phyloP scores from a whole-genome alignment of 306 rosid species.

The Rosa multiflora region DNA sequence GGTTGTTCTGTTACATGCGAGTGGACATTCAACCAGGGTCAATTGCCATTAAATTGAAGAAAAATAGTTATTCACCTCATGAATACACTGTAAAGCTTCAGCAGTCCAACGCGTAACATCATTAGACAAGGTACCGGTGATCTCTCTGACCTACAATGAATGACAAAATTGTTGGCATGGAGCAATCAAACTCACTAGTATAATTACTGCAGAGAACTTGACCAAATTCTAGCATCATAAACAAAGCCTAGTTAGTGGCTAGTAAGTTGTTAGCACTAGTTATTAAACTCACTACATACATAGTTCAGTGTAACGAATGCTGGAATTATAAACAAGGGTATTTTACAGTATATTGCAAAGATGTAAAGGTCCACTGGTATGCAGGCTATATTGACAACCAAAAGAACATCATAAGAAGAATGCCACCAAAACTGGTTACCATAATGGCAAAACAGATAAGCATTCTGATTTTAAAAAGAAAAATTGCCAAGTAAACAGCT shows the following conservation, averaged over 20 bases:
- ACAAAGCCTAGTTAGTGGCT: neutral
- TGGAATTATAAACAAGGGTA: neutral
- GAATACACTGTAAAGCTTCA: constrained; percentile 71
- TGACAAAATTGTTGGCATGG: constrained; percentile 6
- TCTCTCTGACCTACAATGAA: constrained; percentile 54
- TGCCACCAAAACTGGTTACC: neutral
- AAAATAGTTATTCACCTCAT: constrained; percentile 55
- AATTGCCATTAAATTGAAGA: constrained; percentile 22
- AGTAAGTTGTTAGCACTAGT: neutral
- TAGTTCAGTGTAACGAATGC: neutral
- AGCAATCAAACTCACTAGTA: constrained; percentile 3
- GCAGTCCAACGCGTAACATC: constrained; percentile 62
- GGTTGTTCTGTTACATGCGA: constrained; percentile 15
- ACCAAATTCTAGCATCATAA: constrained; percentile 3
- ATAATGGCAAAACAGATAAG: neutral
- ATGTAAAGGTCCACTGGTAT: neutral
- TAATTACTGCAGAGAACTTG: constrained; percentile 8
- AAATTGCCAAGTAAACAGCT: neutral
- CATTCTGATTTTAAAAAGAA: neutral
- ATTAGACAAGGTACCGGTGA: constrained; percentile 39
- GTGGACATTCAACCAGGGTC: neutral
- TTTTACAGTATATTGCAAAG: neutral
- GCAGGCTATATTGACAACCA: neutral
- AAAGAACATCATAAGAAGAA: neutral
- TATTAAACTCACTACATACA: neutral